A percentile compares a stretch with the other conserved stretches of the same genome.
Evolutionary conservation across 2,329 filamentous ascomycete species (phyloP).

Genomic region (Dendryphion nanum): DNA sequence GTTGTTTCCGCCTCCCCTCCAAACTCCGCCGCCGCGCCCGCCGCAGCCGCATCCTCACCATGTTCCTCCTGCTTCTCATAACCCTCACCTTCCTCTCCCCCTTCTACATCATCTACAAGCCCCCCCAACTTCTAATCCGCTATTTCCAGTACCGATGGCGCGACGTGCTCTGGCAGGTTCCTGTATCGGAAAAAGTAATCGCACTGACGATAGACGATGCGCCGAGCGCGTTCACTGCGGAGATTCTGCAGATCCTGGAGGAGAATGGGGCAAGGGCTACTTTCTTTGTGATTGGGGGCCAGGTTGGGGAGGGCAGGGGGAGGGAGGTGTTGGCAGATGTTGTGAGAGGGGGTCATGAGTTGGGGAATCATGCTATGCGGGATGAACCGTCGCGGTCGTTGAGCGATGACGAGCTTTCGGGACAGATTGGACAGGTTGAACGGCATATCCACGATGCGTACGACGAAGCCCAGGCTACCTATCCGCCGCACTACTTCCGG

Average conservation of each 20-base stretch:
- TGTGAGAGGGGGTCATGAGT: conserved; percentile 54
- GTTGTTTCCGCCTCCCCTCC: conserved; percentile 37
- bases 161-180: conserved; percentile 73
- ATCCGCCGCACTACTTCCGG: conserved; percentile 68
- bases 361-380: conserved; percentile 87
- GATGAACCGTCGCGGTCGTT: conserved; percentile 73
- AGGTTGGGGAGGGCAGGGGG: conserved; percentile 55
- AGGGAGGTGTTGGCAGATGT: conserved; percentile 52
- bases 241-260: conserved; percentile 68
- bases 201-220: conserved; percentile 87
- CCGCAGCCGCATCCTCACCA: conserved; percentile 36
- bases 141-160: conserved; percentile 72
- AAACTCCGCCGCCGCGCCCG: conserved; percentile 34
- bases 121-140: conserved; percentile 67
- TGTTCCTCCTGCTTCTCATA: conserved; percentile 30
- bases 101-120: conserved; percentile 75
- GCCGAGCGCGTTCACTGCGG: conserved; percentile 68
- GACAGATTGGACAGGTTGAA: conserved; percentile 67
- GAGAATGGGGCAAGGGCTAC: conserved; percentile 69
- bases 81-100: conserved; percentile 31
- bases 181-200: conserved; percentile 61
- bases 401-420: conserved; percentile 56
- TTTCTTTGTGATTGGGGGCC: conserved; percentile 84
- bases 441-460: conserved; percentile 59
- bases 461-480: conserved; percentile 33